Percentiles rank a stretch among this genome's conserved stretches.
Evolutionary conservation across 768 basidiomycete species (phyloP).

Genomic region (Termitomyces heimii): DNA sequence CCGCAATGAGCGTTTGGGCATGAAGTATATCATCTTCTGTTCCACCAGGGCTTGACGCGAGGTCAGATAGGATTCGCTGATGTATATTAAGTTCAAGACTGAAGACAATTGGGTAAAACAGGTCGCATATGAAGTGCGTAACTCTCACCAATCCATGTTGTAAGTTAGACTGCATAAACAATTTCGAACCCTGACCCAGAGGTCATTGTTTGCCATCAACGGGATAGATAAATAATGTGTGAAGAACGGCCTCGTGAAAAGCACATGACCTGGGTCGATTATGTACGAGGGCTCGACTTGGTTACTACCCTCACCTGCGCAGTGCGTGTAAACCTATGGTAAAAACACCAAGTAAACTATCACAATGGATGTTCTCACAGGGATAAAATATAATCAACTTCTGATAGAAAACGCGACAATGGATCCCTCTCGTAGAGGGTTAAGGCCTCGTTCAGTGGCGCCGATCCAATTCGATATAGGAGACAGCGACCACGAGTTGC

Average conservation of each 20-base stretch:
- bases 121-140: background rate
- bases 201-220: background rate
- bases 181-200: background rate
- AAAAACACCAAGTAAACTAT: background rate
- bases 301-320: background rate
- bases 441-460: conserved; percentile 10
- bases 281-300: too few species aligned
- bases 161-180: too few species aligned
- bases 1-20: conserved; percentile 53
- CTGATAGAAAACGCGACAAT: background rate
- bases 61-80: conserved; percentile 69
- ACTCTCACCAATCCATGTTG: conserved; percentile 46
- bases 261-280: background rate
- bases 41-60: conserved; percentile 52
- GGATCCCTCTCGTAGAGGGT: background rate
- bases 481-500: conserved; percentile 11
- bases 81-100: conserved; percentile 79
- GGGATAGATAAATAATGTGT: background rate
- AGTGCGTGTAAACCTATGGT: background rate
- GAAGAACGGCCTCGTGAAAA: background rate
- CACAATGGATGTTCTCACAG: background rate
- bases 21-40: conserved; percentile 39
- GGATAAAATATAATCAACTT: background rate
- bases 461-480: conserved; percentile 10
- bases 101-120: conserved; percentile 1